phyloP scores from a whole-genome alignment of 768 basidiomycete genomes.

The Termitomyces sp. region DNA sequence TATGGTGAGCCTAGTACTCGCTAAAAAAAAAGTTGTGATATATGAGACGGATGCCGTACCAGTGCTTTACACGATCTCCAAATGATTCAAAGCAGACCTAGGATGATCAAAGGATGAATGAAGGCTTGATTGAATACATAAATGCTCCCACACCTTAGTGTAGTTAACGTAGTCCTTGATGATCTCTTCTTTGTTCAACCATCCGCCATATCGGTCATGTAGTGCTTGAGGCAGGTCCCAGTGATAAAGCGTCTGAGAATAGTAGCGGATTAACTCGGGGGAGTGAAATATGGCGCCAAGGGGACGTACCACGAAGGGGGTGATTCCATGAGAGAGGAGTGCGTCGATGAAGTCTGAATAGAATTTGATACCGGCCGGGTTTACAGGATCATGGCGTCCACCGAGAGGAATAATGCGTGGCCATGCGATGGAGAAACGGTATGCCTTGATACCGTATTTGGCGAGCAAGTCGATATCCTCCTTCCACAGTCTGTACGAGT shows the following conservation, averaged over 20 bases:
- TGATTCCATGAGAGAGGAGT: conserved; percentile 56
- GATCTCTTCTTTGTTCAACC: conserved; percentile 69
- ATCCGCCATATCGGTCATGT: conserved; percentile 70
- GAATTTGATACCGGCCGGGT: conserved; percentile 61
- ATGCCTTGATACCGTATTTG: conserved; percentile 62
- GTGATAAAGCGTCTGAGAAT: conserved; percentile 59
- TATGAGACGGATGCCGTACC: conserved; percentile 31
- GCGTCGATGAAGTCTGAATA: conserved; percentile 71
- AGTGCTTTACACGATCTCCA: conserved; percentile 72
- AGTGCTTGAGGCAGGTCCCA: conserved; percentile 79
- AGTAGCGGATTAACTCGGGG: neutral
- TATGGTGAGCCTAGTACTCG: conserved; percentile 53
- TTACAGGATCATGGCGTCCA: conserved; percentile 68
- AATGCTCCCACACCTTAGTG: conserved; percentile 35
- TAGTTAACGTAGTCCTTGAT: conserved; percentile 62
- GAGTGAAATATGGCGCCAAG: neutral
- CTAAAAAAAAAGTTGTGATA: conserved; percentile 15
- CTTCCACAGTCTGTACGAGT: conserved; percentile 65
- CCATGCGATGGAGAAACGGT: conserved; percentile 78
- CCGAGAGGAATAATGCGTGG: conserved; percentile 70
- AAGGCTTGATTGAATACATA: conserved; percentile 4
- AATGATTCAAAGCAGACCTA: conserved; percentile 71
- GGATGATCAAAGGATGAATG: neutral
- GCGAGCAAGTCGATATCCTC: conserved; percentile 61
- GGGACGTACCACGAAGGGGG: conserved; percentile 49